Evolutionary conservation across 148 eudicot genomes (phyloP).

Genomic region (Nepenthes gracilis): DNA sequence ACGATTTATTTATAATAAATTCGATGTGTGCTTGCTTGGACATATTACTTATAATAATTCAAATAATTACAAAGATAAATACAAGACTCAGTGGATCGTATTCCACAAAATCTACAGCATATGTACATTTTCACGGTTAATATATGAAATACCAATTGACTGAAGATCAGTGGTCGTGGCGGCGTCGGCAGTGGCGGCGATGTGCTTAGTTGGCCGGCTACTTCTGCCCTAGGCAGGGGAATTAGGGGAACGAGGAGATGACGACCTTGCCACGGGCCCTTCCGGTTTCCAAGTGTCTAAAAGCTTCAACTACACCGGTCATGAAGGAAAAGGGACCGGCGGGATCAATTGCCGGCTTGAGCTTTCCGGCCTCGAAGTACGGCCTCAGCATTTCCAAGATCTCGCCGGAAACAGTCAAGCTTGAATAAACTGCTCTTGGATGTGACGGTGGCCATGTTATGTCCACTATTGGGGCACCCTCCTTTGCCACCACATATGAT

Average conservation of each 20-base stretch:
- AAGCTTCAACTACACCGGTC: slow-evolving; percentile 24
- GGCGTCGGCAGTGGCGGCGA: too few species aligned
- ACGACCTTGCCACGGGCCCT: slow-evolving; percentile 51
- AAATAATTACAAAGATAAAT: too few species aligned
- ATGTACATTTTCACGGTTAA: too few species aligned
- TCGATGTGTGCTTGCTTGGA: too few species aligned
- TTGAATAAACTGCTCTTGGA: slow-evolving; percentile 28
- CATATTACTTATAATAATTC: too few species aligned
- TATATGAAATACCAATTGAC: too few species aligned
- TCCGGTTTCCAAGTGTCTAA: slow-evolving; percentile 41
- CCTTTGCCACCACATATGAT: slow-evolving; percentile 32
- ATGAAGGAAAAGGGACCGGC: slow-evolving; percentile 26
- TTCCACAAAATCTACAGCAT: too few species aligned
- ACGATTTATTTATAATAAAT: too few species aligned
- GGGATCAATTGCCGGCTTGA: slow-evolving; percentile 41
- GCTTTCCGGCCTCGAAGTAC: slow-evolving; percentile 25
- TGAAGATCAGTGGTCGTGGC: too few species aligned
- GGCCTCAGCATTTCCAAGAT: slow-evolving; percentile 26
- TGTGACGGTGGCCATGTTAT: slow-evolving; percentile 57
- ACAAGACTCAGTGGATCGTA: too few species aligned
- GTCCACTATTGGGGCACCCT: slow-evolving; percentile 28
- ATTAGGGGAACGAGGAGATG: slow-evolving; percentile 26
- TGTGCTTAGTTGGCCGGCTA: too few species aligned
- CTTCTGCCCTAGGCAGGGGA: neutral
- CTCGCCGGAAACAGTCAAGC: slow-evolving; percentile 41